phyloP scores from a whole-genome alignment of 176 grass and related monocot species.

The Hordeum vulgare region MorexV3_pseudomolecules_assembly NC_058519.1:618842549-618843048 shows the following conservation, averaged over 20 bases:
- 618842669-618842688: conserved; percentile 42
- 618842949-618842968: conserved; percentile 45
- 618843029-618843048: conserved; percentile 48
- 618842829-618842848: conserved; percentile 34
- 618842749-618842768: conserved; percentile 15
- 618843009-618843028: conserved; percentile 43
- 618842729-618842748: conserved; percentile 38
- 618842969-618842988: conserved; percentile 38
- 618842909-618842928: conserved; percentile 40
- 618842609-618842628: neutral
- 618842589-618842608: neutral
- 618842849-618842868: conserved; percentile 32
- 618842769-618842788: conserved; percentile 34
- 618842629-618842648: too few relatives aligned
- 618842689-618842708: conserved; percentile 40
- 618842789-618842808: neutral
- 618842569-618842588: neutral
- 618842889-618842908: conserved; percentile 43
- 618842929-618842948: conserved; percentile 45
- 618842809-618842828: conserved; percentile 19
- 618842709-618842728: conserved; percentile 28
- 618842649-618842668: conserved; percentile 33
- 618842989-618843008: conserved; percentile 48
- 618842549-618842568: neutral
- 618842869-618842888: conserved; percentile 57